These are phyloP conservation scores for Phascolomyces articulosus DNA, from an alignment of 371 early-diverging fungal genomes.

Conservation along the genomic window DNA sequence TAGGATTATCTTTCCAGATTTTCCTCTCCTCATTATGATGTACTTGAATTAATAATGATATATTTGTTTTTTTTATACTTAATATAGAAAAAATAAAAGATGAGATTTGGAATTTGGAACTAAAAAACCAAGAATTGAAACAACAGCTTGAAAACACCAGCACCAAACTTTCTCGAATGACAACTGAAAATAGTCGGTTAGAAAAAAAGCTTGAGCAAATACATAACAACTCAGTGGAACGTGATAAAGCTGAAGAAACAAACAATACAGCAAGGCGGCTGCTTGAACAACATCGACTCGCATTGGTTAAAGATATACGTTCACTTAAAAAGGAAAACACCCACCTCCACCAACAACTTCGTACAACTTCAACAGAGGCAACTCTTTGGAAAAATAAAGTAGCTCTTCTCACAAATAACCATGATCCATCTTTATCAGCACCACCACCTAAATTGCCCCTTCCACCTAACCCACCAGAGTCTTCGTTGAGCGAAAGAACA, in stretches of 20 bases:
- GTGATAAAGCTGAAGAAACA: conserved; percentile 53
- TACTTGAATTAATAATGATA: conserved; percentile 1
- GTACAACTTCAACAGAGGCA: not conserved
- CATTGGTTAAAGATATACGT: conserved; percentile 1
- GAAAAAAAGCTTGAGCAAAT: conserved; percentile 63
- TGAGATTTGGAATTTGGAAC: conserved; percentile 27
- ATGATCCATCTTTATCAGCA: not conserved
- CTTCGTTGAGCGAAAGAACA: too few relatives aligned
- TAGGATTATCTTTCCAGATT: too few relatives aligned
- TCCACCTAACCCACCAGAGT: not conserved
- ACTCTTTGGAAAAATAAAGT: not conserved
- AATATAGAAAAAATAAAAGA: conserved; percentile 24
- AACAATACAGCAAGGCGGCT: not conserved
- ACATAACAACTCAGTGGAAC: conserved; percentile 59
- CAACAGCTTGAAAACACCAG: conserved; percentile 47
- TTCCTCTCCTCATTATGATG: not conserved
- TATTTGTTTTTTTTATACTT: too few relatives aligned
- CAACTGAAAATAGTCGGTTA: conserved; percentile 50
- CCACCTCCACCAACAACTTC: conserved; percentile 1
- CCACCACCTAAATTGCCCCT: not conserved
- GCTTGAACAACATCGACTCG: conserved; percentile 3
- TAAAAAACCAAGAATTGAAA: conserved; percentile 24
- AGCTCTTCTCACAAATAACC: not conserved
- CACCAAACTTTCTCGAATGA: conserved; percentile 57
- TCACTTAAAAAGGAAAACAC: conserved; percentile 13